Conservation (phyloP, 495 filamentous ascomycete species). For the Aspergillus affinis region DNA sequence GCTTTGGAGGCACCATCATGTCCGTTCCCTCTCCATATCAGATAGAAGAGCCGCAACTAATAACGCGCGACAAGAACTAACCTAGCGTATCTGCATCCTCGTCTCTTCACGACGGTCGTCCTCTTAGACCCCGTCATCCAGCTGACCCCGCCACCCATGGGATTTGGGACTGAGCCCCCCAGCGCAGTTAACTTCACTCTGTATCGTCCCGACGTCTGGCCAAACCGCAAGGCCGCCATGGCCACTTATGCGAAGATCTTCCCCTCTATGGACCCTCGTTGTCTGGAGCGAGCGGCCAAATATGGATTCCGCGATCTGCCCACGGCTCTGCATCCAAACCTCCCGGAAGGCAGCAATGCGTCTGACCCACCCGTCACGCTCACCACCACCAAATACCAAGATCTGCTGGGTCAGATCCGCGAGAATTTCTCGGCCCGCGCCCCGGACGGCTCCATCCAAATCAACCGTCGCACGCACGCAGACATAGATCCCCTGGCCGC, state of each 20-base stretch:
- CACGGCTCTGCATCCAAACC: conserved; percentile 4
- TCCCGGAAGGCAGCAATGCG: not conserved
- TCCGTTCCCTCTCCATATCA: not conserved
- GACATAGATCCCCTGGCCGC: conserved; percentile 4
- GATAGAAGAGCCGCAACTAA: not conserved
- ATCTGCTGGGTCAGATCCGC: not conserved
- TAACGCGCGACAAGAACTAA: not conserved
- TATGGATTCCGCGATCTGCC: conserved; percentile 9
- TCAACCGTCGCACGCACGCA: not conserved
- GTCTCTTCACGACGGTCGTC: conserved; percentile 8
- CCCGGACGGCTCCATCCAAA: not conserved
- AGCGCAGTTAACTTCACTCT: not conserved
- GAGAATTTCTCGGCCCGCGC: not conserved
- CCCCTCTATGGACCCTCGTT: conserved; percentile 6
- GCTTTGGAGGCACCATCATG: conserved; percentile 6
- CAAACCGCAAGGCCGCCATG: conserved; percentile 1
- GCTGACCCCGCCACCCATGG: not conserved
- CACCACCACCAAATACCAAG: conserved; percentile 12
- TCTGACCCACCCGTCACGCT: conserved; percentile 8
- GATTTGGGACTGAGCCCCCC: not conserved
- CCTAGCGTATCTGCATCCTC: conserved; percentile 7
- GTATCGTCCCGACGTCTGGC: conserved; percentile 7
- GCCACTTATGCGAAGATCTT: not conserved
- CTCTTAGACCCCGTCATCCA: conserved; percentile 12
- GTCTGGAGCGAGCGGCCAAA: not conserved